phyloP scores from a whole-genome alignment of 371 early-diverging fungal genomes.

The Lichtheimia ornata region DNA sequence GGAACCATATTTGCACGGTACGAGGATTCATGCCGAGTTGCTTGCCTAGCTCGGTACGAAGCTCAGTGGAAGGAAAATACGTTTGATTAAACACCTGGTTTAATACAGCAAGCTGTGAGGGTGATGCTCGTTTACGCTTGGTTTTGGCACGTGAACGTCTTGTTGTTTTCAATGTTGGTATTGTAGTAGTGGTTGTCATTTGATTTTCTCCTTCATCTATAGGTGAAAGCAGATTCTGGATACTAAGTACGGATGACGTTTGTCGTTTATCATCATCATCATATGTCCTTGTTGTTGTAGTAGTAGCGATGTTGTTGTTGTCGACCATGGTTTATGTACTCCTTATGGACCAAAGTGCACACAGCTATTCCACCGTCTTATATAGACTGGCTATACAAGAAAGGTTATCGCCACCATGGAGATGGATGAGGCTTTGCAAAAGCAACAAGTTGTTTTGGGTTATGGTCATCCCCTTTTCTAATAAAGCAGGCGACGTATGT shows the following conservation, averaged over 20 bases:
- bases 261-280: too few species aligned
- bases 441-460: too few species aligned
- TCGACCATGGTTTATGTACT: too few species aligned
- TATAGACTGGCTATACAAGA: too few species aligned
- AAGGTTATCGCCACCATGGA: too few species aligned
- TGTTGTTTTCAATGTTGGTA: background rate
- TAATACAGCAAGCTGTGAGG: constrained; percentile 38
- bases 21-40: constrained; percentile 76
- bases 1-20: constrained; percentile 92
- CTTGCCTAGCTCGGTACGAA: constrained; percentile 75
- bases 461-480: too few species aligned
- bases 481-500: too few species aligned
- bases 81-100: constrained; percentile 49
- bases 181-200: background rate
- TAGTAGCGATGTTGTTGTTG: too few species aligned
- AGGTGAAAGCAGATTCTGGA: constrained; percentile 2
- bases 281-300: too few species aligned
- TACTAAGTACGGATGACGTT: background rate
- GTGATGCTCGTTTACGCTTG: constrained; percentile 26
- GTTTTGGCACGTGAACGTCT: background rate
- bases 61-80: constrained; percentile 57
- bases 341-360: too few species aligned
- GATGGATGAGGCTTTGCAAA: too few species aligned
- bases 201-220: background rate
- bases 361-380: too few species aligned